A percentile compares a stretch with the other conserved stretches of the same genome.
Evolutionary conservation across 345 rosid genomes (phyloP).

Genomic region (Punica granatum): DNA sequence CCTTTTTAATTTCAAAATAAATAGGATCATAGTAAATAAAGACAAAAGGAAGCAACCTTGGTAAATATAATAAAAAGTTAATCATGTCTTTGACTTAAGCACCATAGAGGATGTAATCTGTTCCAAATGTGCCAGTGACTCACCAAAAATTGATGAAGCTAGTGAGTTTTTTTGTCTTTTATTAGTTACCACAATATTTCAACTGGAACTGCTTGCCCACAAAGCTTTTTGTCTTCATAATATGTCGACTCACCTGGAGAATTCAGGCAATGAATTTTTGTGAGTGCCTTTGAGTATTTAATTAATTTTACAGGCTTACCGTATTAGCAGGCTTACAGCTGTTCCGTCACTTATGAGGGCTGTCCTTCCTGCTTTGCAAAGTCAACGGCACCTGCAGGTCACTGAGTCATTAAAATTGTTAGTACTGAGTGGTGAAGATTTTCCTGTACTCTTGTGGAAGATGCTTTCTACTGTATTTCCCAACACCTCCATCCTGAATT

Average conservation of each 20-base stretch:
- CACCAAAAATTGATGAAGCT: background rate
- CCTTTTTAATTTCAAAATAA: background rate
- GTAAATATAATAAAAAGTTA: background rate
- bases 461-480: conserved; percentile 57
- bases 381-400: conserved; percentile 27
- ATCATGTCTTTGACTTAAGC: background rate
- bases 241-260: background rate
- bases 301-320: conserved; percentile 51
- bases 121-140: background rate
- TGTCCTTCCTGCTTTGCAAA: conserved; percentile 61
- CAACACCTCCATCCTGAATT: conserved; percentile 57
- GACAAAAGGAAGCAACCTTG: background rate
- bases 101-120: background rate
- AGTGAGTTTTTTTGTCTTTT: background rate
- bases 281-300: background rate
- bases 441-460: conserved; percentile 74
- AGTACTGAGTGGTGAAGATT: conserved; percentile 81
- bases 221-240: background rate
- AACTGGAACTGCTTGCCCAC: background rate
- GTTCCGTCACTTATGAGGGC: conserved; percentile 83
- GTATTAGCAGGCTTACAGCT: conserved; percentile 57
- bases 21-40: background rate
- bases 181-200: background rate
- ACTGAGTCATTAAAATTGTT: conserved; percentile 56
- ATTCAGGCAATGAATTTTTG: background rate